Evolutionary conservation across 108 stramenopile genomes (phyloP), one percentile per base, ranked within the genome.

Genomic region (Pseudonitzschia multiseries): DNA sequence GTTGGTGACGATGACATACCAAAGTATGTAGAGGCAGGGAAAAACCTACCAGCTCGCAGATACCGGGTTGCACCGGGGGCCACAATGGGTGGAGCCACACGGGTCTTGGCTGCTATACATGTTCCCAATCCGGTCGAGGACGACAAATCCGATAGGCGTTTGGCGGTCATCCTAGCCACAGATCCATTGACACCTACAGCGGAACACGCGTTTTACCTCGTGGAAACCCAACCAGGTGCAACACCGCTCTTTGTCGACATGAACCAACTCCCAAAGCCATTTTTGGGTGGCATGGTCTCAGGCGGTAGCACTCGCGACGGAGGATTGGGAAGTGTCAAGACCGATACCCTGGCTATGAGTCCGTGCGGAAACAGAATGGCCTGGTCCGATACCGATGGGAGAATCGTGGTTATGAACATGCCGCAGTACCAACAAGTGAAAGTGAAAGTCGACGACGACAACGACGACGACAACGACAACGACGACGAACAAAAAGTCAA

Each of bases 151-250:
- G 75, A 74, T 14, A 68, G 79, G 41, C 72, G 86, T 5, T 43
- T 81, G 65, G 83, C 87, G 15, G 73, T 88, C n/a, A 68, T 91
- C 68, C 52, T 91, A 21, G 90, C 87, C 2, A 91, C 90, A 15
- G 87, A 91, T 73, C 90, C 90, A 1, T 44, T 80, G 56, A 86
- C 81, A 14, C 65, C 74, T 1, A 91, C 90, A 32, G 90, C 85
- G 1, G 90, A 91, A 62, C 87, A 83, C 62, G 87, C 86, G 8
- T 91, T 91, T 61, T 91, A 88, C 57, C 40, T 91, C 17, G 72
- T 91, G 65, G 84, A 83, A 32, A 81, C 76, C 5, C 80, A 82
- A 52, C 79, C 87, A 0, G 48, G 77, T 40, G 77, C 33, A 1
- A 31, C 79, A 2, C 79, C 73, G 18, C 65, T 65, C 9, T 85